A percentile compares a stretch with the other conserved stretches of the same genome.
phyloP scores from a whole-genome alignment of 2,329 filamentous ascomycete species.

The Cryphonectria japonica region DNA sequence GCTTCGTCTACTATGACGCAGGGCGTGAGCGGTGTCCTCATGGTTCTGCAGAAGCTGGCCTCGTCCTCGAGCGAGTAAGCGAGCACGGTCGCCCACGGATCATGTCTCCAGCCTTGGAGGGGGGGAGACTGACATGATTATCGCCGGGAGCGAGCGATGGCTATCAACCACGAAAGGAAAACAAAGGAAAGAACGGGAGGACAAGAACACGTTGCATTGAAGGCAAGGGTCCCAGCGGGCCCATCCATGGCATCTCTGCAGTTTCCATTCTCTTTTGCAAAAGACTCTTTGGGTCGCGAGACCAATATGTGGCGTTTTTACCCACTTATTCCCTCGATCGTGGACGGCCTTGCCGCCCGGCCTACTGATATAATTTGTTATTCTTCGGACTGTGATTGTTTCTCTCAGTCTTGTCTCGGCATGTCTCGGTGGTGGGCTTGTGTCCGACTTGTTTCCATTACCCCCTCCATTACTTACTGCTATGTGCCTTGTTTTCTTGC shows the following conservation, averaged over 20 bases:
- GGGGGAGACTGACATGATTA: neutral
- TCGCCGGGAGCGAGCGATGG: neutral
- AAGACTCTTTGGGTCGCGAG: neutral
- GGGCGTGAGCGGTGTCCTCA: constrained; percentile 79
- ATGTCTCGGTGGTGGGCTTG: neutral
- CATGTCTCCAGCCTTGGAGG: neutral
- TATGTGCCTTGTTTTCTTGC: neutral
- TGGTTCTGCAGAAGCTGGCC: constrained; percentile 30
- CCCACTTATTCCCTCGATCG: neutral
- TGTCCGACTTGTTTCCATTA: neutral
- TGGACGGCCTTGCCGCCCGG: neutral
- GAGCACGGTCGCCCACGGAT: neutral
- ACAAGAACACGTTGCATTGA: neutral
- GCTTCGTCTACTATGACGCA: constrained; percentile 85
- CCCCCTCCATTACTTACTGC: neutral
- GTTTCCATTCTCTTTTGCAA: neutral
- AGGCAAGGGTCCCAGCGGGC: neutral
- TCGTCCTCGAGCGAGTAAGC: constrained; percentile 18
- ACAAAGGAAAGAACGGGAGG: neutral
- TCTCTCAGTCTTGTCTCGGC: neutral
- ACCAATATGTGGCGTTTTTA: constrained; percentile 3
- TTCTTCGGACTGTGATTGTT: neutral
- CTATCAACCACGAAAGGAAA: neutral
- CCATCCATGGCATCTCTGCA: neutral
- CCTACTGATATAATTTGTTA: neutral